Conservation (phyloP, 164 flowering plant species). For the Liquidambar formosana region DNA sequence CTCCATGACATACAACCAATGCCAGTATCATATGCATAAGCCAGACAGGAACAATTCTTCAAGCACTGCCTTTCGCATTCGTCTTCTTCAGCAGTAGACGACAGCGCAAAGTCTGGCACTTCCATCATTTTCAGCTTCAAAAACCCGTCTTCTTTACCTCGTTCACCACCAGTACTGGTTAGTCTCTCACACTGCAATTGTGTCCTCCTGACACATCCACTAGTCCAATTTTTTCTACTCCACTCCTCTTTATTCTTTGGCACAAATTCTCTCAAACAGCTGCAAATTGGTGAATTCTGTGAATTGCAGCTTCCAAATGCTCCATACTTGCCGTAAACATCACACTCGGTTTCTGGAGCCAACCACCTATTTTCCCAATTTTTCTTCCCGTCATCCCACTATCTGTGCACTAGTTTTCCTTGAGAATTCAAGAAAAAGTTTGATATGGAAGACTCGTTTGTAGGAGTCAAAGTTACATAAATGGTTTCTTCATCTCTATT, state of each 20-base stretch:
- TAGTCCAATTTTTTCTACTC: conserved; percentile 22
- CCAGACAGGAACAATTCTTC: conserved; percentile 36
- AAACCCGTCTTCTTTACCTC: conserved; percentile 33
- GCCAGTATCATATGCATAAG: conserved; percentile 29
- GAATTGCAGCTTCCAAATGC: conserved; percentile 28
- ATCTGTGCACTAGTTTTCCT: background rate
- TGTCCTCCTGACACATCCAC: conserved; percentile 31
- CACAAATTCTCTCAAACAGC: conserved; percentile 37
- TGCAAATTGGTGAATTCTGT: conserved; percentile 22
- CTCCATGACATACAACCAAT: conserved; percentile 40
- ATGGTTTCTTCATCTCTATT: background rate
- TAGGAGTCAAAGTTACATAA: no score
- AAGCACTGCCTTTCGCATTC: conserved; percentile 24
- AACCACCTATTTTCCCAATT: background rate
- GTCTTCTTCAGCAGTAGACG: background rate
- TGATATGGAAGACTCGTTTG: no score
- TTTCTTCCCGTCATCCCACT: background rate
- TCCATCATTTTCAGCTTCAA: conserved; percentile 21
- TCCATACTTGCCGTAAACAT: conserved; percentile 27
- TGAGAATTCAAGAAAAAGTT: conserved; percentile 2
- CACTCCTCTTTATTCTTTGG: conserved; percentile 27
- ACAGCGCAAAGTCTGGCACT: conserved; percentile 23
- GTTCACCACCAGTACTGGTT: background rate
- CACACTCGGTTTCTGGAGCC: no score
- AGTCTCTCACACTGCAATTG: conserved; percentile 13